A percentile compares a stretch with the other conserved stretches of the same genome.
phyloP scores from a whole-genome alignment of 345 rosid species.

The Eucalyptus cloeziana region DNA sequence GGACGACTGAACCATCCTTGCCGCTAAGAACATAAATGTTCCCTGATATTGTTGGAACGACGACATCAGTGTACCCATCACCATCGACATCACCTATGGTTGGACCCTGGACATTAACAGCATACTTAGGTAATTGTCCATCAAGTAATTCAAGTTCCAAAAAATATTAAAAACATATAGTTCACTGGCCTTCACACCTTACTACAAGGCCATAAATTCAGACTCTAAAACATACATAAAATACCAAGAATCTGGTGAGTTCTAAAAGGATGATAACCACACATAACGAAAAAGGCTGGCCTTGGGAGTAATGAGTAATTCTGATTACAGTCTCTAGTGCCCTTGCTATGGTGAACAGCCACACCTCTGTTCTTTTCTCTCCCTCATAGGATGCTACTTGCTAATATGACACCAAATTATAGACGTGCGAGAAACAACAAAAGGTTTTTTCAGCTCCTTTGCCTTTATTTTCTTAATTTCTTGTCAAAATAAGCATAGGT shows the following conservation, averaged over 20 bases:
- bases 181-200: not conserved
- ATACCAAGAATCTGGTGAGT: not conserved
- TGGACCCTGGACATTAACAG: slow-evolving; percentile 50
- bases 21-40: slow-evolving; percentile 89
- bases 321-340: not conserved
- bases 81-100: slow-evolving; percentile 94
- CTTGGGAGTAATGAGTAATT: not conserved
- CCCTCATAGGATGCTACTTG: not conserved
- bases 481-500: not conserved
- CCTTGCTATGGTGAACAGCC: not conserved
- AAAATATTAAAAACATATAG: not conserved
- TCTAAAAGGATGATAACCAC: not conserved
- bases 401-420: not conserved
- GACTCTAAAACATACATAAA: not conserved
- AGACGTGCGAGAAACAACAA: not conserved
- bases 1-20: slow-evolving; percentile 80
- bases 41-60: slow-evolving; percentile 88
- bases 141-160: not conserved
- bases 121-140: not conserved
- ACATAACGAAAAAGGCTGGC: not conserved
- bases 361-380: not conserved
- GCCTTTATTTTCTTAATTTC: not conserved
- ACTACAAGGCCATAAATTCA: not conserved
- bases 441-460: not conserved
- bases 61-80: slow-evolving; percentile 91